Evolutionary conservation across 2,329 filamentous ascomycete genomes (phyloP).

Genomic region (Remersonia thermophila): DNA sequence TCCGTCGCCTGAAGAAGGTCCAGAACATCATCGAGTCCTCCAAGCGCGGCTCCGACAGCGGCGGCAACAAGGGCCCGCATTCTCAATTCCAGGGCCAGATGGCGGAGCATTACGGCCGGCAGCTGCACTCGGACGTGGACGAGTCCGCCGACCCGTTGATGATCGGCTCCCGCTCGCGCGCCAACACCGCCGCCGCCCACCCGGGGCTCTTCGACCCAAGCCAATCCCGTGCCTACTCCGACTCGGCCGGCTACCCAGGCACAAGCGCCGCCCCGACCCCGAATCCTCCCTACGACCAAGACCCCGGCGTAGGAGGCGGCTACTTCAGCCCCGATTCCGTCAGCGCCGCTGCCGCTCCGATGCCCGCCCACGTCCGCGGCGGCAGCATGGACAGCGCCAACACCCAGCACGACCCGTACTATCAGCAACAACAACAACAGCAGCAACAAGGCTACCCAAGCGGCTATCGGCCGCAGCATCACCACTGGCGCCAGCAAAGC

Average conservation of each 20-base stretch:
- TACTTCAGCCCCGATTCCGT: conserved; percentile 19
- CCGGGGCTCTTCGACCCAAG: conserved; percentile 7
- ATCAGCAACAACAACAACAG: conserved; percentile 26
- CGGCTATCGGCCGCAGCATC: conserved; percentile 3
- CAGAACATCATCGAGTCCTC: conserved; percentile 26
- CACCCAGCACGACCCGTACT: conserved; percentile 10
- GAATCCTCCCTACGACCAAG: conserved; percentile 7
- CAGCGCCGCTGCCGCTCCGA: conserved; percentile 16
- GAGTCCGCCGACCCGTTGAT: conserved; percentile 31
- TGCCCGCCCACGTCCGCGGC: conserved; percentile 12
- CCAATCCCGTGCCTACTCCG: conserved; percentile 9
- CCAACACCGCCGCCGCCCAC: conserved; percentile 2
- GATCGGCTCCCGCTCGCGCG: conserved; percentile 12
- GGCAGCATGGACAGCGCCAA: background rate
- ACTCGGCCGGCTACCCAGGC: conserved; percentile 10
- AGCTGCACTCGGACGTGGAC: conserved; percentile 29
- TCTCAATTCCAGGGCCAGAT: conserved; percentile 24
- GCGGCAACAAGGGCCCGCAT: conserved; percentile 17
- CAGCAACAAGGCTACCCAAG: conserved; percentile 16
- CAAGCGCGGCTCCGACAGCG: conserved; percentile 24
- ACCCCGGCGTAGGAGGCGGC: conserved; percentile 13
- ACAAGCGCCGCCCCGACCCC: conserved; percentile 7
- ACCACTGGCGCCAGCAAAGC: conserved; percentile 27
- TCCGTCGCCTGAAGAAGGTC: conserved; percentile 37
- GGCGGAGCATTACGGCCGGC: conserved; percentile 20